Evolutionary conservation across 202 grass and related monocot species (phyloP).

Genomic region (Musa balbisiana): DNA sequence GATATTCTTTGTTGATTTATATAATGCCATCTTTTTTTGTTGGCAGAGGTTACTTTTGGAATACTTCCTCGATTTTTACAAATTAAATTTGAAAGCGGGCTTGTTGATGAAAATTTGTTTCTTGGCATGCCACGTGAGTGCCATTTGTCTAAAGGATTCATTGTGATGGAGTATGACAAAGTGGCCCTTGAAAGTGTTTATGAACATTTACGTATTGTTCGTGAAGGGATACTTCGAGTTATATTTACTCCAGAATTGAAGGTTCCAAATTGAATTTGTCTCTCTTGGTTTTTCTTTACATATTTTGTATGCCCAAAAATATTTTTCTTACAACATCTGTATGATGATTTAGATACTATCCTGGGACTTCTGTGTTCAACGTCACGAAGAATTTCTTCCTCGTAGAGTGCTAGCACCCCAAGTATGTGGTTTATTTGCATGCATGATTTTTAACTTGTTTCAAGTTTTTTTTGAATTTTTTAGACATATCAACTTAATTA

Average conservation of each 20-base stretch:
- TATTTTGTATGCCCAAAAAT: background rate
- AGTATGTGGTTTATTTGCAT: constrained; percentile 30
- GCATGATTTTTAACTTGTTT: background rate
- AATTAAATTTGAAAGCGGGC: constrained; percentile 90
- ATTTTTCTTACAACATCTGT: background rate
- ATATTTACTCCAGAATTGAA: constrained; percentile 94
- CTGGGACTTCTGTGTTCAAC: constrained; percentile 87
- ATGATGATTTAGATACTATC: constrained; percentile 60
- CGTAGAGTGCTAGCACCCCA: constrained; percentile 72
- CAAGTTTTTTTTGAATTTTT: background rate
- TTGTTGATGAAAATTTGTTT: constrained; percentile 80
- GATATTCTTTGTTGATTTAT: constrained; percentile 2
- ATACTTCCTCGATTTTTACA: constrained; percentile 90
- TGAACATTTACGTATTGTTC: constrained; percentile 80
- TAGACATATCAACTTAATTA: background rate
- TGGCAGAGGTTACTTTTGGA: constrained; percentile 74
- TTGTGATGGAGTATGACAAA: constrained; percentile 79
- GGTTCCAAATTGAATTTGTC: constrained; percentile 25
- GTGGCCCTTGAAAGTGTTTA: constrained; percentile 82
- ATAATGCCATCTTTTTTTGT: background rate
- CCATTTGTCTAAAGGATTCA: constrained; percentile 57
- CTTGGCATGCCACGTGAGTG: constrained; percentile 73
- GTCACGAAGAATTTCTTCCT: constrained; percentile 71
- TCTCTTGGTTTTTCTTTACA: background rate
- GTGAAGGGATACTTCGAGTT: constrained; percentile 74